These are phyloP conservation scores for Ogataea angusta DNA, from an alignment of 805 yeast species.

Conservation along the genomic window DNA sequence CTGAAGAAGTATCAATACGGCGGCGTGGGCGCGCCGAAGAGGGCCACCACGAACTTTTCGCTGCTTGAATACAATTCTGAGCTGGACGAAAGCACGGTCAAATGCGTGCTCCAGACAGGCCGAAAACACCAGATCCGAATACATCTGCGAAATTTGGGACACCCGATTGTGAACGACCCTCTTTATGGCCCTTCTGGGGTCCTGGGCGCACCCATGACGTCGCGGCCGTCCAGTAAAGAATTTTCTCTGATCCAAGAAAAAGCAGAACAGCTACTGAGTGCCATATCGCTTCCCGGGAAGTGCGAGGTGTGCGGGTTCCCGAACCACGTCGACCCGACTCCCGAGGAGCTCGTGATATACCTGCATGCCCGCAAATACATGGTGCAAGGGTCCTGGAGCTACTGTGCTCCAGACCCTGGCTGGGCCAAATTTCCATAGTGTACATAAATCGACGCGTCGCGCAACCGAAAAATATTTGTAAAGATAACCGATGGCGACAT, in stretches of 20 bases:
- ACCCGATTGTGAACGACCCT: constrained; percentile 33
- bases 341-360: constrained; percentile 36
- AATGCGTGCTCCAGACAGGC: constrained; percentile 47
- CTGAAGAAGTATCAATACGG: constrained; percentile 24
- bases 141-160: constrained; percentile 45
- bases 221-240: constrained; percentile 7
- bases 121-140: constrained; percentile 55
- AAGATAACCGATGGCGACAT: constrained; percentile 13
- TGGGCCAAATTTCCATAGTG: constrained; percentile 7
- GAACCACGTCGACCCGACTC: constrained; percentile 30
- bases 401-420: constrained; percentile 30
- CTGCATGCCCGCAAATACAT: constrained; percentile 42
- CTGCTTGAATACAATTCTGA: constrained; percentile 25
- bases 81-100: constrained; percentile 37
- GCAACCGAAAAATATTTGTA: constrained; percentile 8
- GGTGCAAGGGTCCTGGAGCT: constrained; percentile 29
- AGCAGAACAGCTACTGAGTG: constrained; percentile 11
- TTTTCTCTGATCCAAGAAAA: constrained; percentile 13
- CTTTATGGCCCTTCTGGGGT: constrained; percentile 22
- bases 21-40: constrained; percentile 14
- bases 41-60: constrained; percentile 22
- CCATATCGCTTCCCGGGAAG: constrained; percentile 16
- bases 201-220: constrained; percentile 1
- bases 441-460: constrained; percentile 13
- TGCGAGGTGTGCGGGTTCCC: constrained; percentile 37